Base-by-base conservation (phyloP, 2,329 filamentous ascomycete species). In the Sporothrix brasiliensis region DNA sequence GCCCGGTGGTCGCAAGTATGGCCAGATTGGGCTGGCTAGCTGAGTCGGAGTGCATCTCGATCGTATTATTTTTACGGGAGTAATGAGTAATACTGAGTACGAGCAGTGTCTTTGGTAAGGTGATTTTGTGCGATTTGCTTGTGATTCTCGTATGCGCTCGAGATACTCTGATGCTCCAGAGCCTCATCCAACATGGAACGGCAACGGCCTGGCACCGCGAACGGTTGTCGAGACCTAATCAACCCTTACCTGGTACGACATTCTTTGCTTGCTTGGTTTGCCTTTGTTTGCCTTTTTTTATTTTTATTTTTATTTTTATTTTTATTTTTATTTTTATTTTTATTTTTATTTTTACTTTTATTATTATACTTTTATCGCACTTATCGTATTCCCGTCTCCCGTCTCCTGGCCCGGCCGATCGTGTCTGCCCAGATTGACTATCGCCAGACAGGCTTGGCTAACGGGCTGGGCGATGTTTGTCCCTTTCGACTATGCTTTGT, bases 391-490 rank as follows among this genome's bases (percentile, higher is more conserved):
- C 34, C 34, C 34, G 19, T 61, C 27, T 44, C 21, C 44, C 44
- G 44, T 50, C 24, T 65, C 27, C 19, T 66, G 44, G 47, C 47
- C 63, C 47, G 63, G 47, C 24, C 44, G 63, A 66, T 66, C 63
- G 44, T 52, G 63, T 66, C 19, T 44, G 44, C 10, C 63, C 47
- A 66, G 63, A 66, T 66, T 66, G 63, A 41, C 63, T 66, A 47
- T 47, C 61, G 61, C 7, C n/a, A 49, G 21, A 54, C 44, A 34
- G 27, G 34, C 50, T 44, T 54, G 50, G 49, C 50, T 21, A 30
- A 30, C n/a, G 21, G 58, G 39, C 65, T 54, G 49, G 65, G 14
- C 65, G 14, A 44, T 67, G 65, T 44, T 54, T 67, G 44, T 44
- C n/a, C 21, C n/a, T 14, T 54, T 54, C 16, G 16, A 19, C 11